Evolutionary conservation across 1,284 basidiomycete species (phyloP), one percentile per base, ranked within the genome.

Genomic region (Termitomyces sp.): DNA sequence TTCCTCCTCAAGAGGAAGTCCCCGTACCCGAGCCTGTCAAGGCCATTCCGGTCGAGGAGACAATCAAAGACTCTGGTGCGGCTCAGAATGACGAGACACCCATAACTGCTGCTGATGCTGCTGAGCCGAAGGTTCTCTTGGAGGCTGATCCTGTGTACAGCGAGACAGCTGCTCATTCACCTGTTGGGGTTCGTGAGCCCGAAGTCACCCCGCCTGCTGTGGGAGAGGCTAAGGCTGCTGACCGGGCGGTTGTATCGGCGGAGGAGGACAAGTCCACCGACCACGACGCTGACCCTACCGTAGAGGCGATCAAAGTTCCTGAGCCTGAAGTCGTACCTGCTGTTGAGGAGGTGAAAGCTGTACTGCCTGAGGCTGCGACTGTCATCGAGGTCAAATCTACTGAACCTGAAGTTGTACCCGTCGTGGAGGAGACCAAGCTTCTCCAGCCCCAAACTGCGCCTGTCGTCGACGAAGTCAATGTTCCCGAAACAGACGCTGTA

Each of bases 221-320:
- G 10, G 57, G 47, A 40, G 50, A 17, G 21, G 43, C 28, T 8
- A 45, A 50, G 26, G 41, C 30, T 3, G 36, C 28, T n/a, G 41
- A 54, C 15, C 19, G 19, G 10, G 53, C 49, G 49, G 46, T 52
- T 43, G 49, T 19, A n/a, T 39, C 39, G 13, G 50, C 6, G n/a
- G 34, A n/a, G 34, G 34, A 34, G 5, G 5, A 6, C 6, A 15
- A 36, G 34, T 36, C 34, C 6, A n/a, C 15, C 4, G 15, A n/a
- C 6, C 34, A 36, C 15, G 15, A n/a, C 15, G 34, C 34, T 36
- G 34, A 36, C 6, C 34, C 33, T 15, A 15, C 33, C 33, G 13
- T 15, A 34, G 33, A 15, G 15, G 13, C 5, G 13, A 10, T 34
- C 33, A 15, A n/a, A 36, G 15, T n/a, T n/a, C 10, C 4, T 36